Evolutionary conservation across 106 monocot species (phyloP), one percentile per base, ranked within the genome.

Genomic region (Allium cepa): DNA sequence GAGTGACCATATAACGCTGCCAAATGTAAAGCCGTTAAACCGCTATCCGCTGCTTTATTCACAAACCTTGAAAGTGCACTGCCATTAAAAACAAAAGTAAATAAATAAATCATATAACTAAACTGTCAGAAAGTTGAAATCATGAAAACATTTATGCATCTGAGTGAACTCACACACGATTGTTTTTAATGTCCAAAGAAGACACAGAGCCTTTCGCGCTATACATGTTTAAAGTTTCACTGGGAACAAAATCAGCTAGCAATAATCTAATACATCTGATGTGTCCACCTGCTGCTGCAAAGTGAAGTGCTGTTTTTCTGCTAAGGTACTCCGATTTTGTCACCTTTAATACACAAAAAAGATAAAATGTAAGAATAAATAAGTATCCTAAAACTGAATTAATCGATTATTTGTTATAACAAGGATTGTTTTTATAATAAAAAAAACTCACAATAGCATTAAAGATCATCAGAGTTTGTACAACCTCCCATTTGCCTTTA

Each of bases 11-110:
- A 78, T 49, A 86, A 22, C 11, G 92, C 92, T 11, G 92, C 86
- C 80, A 96, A 71, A 68, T 96, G 96, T 8, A 96, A 80, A n/a
- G 92, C 82, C 3, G 92, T 92, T 10, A 92, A 61, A 1, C 92
- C 92, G 55, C 88, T 84, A 66, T 78, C 81, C 4, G 91, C 85
- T 26, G 62, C 26, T 73, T 91, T 96, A 75, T 84, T 88, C 27
- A 95, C 50, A 48, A 83, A 84, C 50, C 73, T 91, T 10, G 70
- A 71, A 9, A 90, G 79, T n/a, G 76, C 75, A 64, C 94, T 88
- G 36, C 36, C 36, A 36, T 36, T 36, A 36, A 66, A 14, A 53
- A 57, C 12, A 17, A 56, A 56, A 1, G 9, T 5, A 78, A 9
- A 63, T 47, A 10, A 46, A 13, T 9, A 13, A 46, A 46, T 13